Evolutionary conservation across 108 stramenopile genomes (phyloP).

Genomic region (Chaetoceros tenuissimus): DNA sequence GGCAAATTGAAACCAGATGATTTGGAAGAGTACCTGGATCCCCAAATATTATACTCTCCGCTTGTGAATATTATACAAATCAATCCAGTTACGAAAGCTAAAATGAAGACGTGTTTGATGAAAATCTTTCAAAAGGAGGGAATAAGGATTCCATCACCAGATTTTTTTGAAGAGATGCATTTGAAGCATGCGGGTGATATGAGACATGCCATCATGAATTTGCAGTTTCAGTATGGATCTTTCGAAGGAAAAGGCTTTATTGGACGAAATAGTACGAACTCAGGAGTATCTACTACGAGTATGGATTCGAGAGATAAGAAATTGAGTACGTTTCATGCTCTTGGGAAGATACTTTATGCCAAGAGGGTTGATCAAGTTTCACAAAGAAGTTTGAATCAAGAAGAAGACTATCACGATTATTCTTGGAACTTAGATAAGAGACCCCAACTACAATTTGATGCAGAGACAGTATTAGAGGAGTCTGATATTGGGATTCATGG

Average conservation of each 20-base stretch:
- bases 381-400: neutral
- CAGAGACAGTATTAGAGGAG: conserved; percentile 63
- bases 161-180: conserved; percentile 52
- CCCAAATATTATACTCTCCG: conserved; percentile 36
- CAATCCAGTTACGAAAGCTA: conserved; percentile 59
- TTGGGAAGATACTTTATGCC: conserved; percentile 85
- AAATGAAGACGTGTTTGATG: conserved; percentile 63
- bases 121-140: conserved; percentile 34
- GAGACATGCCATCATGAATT: conserved; percentile 71
- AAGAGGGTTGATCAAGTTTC: conserved; percentile 35
- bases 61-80: conserved; percentile 33
- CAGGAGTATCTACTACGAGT: too few relatives aligned
- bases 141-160: conserved; percentile 8
- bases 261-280: too few relatives aligned
- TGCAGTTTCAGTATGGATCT: conserved; percentile 54
- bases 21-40: conserved; percentile 56
- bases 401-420: conserved; percentile 11
- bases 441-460: conserved; percentile 63
- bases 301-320: conserved; percentile 31
- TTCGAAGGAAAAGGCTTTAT: neutral
- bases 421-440: too few relatives aligned
- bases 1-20: conserved; percentile 72
- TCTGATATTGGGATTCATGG: conserved; percentile 56
- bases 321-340: conserved; percentile 76
- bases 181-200: conserved; percentile 66